phyloP scores from a whole-genome alignment of 805 yeast genomes.

The Candida adriatica region DNA sequence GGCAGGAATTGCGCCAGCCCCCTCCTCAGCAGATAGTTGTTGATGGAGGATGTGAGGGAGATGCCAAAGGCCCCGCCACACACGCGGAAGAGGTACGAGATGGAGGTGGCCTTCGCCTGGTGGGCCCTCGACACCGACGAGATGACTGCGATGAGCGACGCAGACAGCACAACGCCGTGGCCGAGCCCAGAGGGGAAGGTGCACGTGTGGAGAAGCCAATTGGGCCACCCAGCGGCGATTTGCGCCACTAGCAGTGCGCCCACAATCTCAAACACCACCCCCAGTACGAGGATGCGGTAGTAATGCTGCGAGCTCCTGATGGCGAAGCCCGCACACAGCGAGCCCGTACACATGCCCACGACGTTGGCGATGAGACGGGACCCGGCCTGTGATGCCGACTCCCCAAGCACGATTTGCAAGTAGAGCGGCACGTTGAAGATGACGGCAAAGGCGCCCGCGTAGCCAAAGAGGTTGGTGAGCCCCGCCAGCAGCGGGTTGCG shows the following conservation, averaged over 20 bases:
- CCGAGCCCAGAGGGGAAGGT: constrained; percentile 36
- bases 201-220: constrained; percentile 16
- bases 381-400: constrained; percentile 35
- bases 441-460: constrained; percentile 26
- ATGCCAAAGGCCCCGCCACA: constrained; percentile 45
- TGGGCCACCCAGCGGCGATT: background rate
- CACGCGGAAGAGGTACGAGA: constrained; percentile 57
- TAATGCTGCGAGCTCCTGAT: constrained; percentile 28
- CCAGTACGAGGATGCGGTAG: constrained; percentile 27
- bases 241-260: constrained; percentile 20
- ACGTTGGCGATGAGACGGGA: constrained; percentile 34
- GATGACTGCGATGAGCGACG: constrained; percentile 57
- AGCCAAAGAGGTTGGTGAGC: constrained; percentile 5
- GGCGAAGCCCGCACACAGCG: constrained; percentile 31
- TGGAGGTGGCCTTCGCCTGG: constrained; percentile 60
- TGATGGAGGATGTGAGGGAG: constrained; percentile 8
- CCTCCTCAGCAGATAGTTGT: constrained; percentile 9
- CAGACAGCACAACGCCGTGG: constrained; percentile 51
- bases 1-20: no score
- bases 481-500: constrained; percentile 6
- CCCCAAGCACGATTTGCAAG: constrained; percentile 35
- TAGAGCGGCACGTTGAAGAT: constrained; percentile 35
- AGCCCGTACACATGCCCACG: constrained; percentile 36
- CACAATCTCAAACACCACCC: constrained; percentile 29
- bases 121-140: constrained; percentile 57